Base-by-base conservation (phyloP, 805 yeast genomes). In the Kregervanrija pseudodelftensis region DNA sequence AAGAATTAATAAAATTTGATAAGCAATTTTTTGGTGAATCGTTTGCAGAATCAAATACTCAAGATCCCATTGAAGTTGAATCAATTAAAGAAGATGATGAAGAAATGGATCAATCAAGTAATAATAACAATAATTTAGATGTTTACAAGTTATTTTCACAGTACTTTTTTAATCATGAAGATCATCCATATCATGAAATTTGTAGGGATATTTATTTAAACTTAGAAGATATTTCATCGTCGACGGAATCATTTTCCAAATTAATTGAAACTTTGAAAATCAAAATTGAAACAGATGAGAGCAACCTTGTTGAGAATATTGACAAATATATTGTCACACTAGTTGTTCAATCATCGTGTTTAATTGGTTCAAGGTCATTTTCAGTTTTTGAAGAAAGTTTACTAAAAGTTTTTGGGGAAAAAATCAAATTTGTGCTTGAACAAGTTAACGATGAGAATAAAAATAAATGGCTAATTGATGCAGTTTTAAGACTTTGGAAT, bases 341-440 rank as follows among this genome's bases (percentile, higher is more conserved):
- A 12, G 63, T 88, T 11, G 72, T 82, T 55, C 91, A 86, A 56
- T 71, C 83, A 0, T 72, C 87, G 42, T 84, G 91, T 39, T 81
- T 81, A 53, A 81, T 88, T 46, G 97, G 98, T 11, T 82, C 88
- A 39, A 76, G 97, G 59, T 90, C 97, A 0, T 73, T 90, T 37
- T 86, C 91, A 0, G 89, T 84, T 55, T 80, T 82, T 34, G 77
- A 76, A 48, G 77, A 75, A 40, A 77, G 76, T 8, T 65, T 66
- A 5, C 44, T 63, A 15, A 64, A 62, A 41, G 48, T 64, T n/a
- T 50, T 58, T 37, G 58, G 59, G 10, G 55, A 49, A 2, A 64
- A 41, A 49, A 56, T 40, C 50, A 57, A 33, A 56, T 55, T 39
- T 44, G 60, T 45, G 47, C 46, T 35, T 48, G 57, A 3, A 58